Conservation (phyloP, 164 flowering plant genomes). For the Euptelea pleiosperma region DNA sequence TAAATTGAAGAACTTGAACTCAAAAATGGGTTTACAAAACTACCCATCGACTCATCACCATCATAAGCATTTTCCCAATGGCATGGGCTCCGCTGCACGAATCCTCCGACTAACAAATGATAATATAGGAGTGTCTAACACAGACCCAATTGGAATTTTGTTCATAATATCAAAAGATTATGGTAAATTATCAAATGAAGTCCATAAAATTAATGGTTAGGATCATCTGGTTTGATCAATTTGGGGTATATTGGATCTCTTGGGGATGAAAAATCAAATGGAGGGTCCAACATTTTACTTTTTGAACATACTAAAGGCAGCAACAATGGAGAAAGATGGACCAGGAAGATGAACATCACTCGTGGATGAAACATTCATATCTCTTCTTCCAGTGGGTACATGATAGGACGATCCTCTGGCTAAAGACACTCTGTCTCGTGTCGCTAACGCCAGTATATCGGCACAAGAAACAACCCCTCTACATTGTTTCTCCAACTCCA, state of each 20-base stretch:
- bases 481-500: slow-evolving; percentile 24
- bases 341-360: slow-evolving; percentile 31
- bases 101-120: too few species aligned
- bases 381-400: slow-evolving; percentile 41
- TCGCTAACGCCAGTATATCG: slow-evolving; percentile 30
- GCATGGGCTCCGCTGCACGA: too few species aligned
- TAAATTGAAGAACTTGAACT: too few species aligned
- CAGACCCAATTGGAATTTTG: too few species aligned
- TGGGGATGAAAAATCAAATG: too few species aligned
- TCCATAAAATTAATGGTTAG: too few species aligned
- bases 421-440: slow-evolving; percentile 29
- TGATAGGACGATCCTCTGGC: slow-evolving; percentile 31
- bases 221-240: too few species aligned
- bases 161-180: too few species aligned
- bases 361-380: slow-evolving; percentile 31
- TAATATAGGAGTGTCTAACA: too few species aligned
- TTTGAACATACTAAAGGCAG: slow-evolving; percentile 17
- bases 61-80: too few species aligned
- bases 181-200: too few species aligned
- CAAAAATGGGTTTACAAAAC: not conserved
- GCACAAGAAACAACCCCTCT: slow-evolving; percentile 32
- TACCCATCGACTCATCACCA: slow-evolving; percentile 20
- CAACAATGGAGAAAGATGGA: slow-evolving; percentile 17
- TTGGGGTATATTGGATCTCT: too few species aligned
- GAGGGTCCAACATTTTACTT: slow-evolving; percentile 27